phyloP scores from a whole-genome alignment of 140 eudicot species.

The Cichorium intybus region DNA sequence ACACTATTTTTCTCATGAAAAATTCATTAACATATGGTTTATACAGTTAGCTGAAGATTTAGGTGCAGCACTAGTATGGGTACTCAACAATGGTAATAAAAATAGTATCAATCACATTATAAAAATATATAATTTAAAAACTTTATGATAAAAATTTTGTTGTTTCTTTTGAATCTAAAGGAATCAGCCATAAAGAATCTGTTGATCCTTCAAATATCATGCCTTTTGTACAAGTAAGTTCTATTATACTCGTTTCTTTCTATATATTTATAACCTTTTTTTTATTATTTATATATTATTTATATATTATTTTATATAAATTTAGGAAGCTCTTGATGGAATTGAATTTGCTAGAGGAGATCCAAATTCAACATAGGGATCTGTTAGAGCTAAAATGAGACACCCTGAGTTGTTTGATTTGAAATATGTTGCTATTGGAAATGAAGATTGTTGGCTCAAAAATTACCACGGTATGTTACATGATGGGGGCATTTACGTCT shows the following conservation, averaged over 20 bases:
- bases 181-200: constrained; percentile 77
- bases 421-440: too few species aligned
- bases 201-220: constrained; percentile 67
- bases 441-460: too few species aligned
- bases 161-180: constrained; percentile 32
- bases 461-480: too few species aligned
- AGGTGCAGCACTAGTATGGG: constrained; percentile 92
- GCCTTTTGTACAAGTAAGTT: constrained; percentile 72
- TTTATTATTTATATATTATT: not conserved
- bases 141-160: not conserved
- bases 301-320: too few species aligned
- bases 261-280: constrained; percentile 3
- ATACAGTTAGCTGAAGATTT: constrained; percentile 88
- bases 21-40: constrained; percentile 10
- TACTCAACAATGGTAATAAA: constrained; percentile 95
- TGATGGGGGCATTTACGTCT: too few species aligned
- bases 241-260: constrained; percentile 14
- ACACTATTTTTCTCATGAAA: too few species aligned
- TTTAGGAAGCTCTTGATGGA: constrained; percentile 81
- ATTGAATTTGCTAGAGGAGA: constrained; percentile 92
- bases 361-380: constrained; percentile 76
- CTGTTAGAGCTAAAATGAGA: too few species aligned
- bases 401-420: too few species aligned
- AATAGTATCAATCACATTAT: constrained; percentile 8
- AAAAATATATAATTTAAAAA: not conserved